phyloP scores from a whole-genome alignment of 768 basidiomycete species.

The Tremella mesenterica region DNA sequence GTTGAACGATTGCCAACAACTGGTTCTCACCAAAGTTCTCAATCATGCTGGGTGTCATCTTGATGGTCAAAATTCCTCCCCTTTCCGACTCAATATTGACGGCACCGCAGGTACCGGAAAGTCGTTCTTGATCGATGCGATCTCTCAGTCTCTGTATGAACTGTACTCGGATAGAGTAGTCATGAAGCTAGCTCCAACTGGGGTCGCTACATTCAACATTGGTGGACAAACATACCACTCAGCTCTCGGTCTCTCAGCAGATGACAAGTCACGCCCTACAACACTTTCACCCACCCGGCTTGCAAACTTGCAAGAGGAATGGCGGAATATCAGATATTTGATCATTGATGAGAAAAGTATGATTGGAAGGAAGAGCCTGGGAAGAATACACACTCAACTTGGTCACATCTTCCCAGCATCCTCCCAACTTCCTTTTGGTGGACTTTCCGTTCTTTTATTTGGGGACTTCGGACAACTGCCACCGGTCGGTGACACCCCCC shows the following conservation, averaged over 20 bases:
- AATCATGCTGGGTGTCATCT: neutral
- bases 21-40: neutral
- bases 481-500: neutral
- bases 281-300: neutral
- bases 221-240: constrained; percentile 3
- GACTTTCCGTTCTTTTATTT: neutral
- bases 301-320: neutral
- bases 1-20: neutral
- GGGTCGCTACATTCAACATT: constrained; percentile 8
- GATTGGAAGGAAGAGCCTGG: neutral
- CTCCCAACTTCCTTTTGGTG: neutral
- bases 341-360: constrained; percentile 7
- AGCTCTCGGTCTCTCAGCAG: neutral
- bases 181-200: neutral
- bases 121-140: constrained; percentile 4
- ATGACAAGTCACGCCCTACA: neutral
- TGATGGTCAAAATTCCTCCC: neutral
- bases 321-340: neutral
- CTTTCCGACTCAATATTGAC: constrained; percentile 4
- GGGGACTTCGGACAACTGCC: neutral
- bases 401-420: neutral
- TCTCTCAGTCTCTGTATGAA: neutral
- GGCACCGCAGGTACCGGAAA: constrained; percentile 7
- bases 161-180: neutral
- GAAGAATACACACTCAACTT: neutral